Percentiles rank a stretch among this genome's conserved stretches.
These are phyloP conservation scores for Erigeron canadensis DNA, from an alignment of 129 eudicot genomes.

Conservation along the genomic window DNA sequence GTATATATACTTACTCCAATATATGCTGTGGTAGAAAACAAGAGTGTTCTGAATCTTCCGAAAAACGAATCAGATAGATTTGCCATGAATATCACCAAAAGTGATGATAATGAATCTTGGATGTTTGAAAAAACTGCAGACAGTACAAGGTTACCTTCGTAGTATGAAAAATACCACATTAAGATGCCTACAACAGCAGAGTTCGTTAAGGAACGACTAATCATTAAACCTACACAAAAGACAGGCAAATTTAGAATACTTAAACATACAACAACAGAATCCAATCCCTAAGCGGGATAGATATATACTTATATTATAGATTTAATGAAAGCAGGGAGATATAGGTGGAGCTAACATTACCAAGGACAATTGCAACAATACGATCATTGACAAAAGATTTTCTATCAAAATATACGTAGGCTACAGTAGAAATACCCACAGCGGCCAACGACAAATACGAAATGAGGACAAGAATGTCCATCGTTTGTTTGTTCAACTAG, in stretches of 20 bases:
- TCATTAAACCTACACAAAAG: no score
- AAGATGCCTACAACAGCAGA: no score
- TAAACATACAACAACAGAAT: no score
- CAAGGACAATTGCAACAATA: background rate
- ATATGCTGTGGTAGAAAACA: slow-evolving; percentile 25
- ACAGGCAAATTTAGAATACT: no score
- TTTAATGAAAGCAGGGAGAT: no score
- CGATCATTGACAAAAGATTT: background rate
- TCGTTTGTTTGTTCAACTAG: background rate
- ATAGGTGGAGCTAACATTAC: background rate
- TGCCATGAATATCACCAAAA: slow-evolving; percentile 21
- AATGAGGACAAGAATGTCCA: background rate
- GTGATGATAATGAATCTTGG: slow-evolving; percentile 16
- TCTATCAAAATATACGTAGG: background rate
- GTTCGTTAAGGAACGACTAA: no score
- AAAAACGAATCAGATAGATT: slow-evolving; percentile 15
- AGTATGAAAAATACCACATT: background rate
- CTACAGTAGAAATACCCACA: background rate
- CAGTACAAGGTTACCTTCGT: background rate
- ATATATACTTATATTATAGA: no score
- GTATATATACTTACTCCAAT: slow-evolving; percentile 14
- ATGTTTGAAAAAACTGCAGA: slow-evolving; percentile 19
- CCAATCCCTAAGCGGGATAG: no score
- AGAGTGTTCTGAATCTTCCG: slow-evolving; percentile 20
- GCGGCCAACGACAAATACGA: background rate